Evolutionary conservation across 768 basidiomycete genomes (phyloP).

Genomic region (Leccinum broughii): DNA sequence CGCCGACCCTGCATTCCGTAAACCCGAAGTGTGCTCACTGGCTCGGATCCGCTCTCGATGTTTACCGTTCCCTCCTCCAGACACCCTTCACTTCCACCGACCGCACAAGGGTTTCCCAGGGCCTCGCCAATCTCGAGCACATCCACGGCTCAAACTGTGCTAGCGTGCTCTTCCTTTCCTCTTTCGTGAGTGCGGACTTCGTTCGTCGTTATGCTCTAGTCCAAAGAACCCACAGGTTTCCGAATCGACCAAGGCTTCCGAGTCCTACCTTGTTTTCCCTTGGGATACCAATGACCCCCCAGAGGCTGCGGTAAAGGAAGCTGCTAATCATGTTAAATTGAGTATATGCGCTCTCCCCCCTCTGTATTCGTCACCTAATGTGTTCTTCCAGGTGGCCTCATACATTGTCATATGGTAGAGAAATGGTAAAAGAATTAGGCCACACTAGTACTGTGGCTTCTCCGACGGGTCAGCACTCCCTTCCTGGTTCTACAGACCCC

Average conservation of each 20-base stretch:
- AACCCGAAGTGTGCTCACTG: slow-evolving; percentile 48
- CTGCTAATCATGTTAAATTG: slow-evolving; percentile 10
- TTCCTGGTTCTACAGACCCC: slow-evolving; percentile 75
- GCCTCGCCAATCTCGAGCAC: slow-evolving; percentile 38
- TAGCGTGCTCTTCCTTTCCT: slow-evolving; percentile 32
- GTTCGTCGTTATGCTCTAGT: slow-evolving; percentile 3
- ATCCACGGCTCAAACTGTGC: slow-evolving; percentile 60
- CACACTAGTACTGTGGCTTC: slow-evolving; percentile 66
- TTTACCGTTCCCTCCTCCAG: slow-evolving; percentile 34
- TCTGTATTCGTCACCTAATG: not conserved
- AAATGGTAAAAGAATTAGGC: slow-evolving; percentile 59
- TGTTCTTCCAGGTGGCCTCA: not conserved
- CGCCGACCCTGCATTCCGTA: slow-evolving; percentile 9
- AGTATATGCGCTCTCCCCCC: slow-evolving; percentile 8
- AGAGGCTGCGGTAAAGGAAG: slow-evolving; percentile 40
- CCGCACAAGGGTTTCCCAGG: slow-evolving; percentile 17
- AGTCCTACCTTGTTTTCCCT: slow-evolving; percentile 65
- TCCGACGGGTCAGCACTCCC: slow-evolving; percentile 89
- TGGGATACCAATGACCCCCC: slow-evolving; percentile 88
- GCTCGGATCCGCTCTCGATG: slow-evolving; percentile 36
- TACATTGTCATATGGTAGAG: slow-evolving; percentile 29
- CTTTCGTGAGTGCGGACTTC: slow-evolving; percentile 16
- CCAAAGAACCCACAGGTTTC: slow-evolving; percentile 17
- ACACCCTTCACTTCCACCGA: slow-evolving; percentile 11
- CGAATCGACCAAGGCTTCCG: slow-evolving; percentile 32